A percentile compares a stretch with the other conserved stretches of the same genome.
Conservation (phyloP, 106 monocot genomes). For the Phalaenopsis equestris region DNA sequence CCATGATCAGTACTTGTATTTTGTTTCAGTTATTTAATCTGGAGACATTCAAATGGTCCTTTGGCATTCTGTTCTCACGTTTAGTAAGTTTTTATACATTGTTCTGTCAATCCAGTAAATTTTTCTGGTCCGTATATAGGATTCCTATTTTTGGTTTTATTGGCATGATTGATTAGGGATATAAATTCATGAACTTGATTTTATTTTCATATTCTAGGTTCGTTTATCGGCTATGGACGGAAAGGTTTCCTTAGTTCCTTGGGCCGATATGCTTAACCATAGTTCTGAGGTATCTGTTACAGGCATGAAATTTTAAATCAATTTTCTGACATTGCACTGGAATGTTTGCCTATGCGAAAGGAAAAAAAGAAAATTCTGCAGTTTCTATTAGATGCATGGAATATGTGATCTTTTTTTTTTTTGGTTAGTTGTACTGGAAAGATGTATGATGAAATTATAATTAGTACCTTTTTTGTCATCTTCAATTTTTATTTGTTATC, state of each 20-base stretch:
- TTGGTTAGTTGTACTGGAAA: background rate
- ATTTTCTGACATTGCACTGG: background rate
- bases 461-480: background rate
- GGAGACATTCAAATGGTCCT: constrained; percentile 88
- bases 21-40: constrained; percentile 71
- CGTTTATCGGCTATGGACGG: constrained; percentile 91
- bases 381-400: background rate
- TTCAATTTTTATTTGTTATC: background rate
- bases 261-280: constrained; percentile 99
- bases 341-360: background rate
- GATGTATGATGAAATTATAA: background rate
- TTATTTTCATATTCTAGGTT: constrained; percentile 32
- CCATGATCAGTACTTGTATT: background rate
- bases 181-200: background rate
- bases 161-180: background rate
- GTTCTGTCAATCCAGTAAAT: background rate
- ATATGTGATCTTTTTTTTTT: background rate
- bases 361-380: background rate
- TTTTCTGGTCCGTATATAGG: background rate
- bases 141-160: background rate
- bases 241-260: constrained; percentile 92
- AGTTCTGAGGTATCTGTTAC: constrained; percentile 62
- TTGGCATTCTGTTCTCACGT: constrained; percentile 97
- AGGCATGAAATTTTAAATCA: background rate
- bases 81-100: constrained; percentile 41